These are phyloP conservation scores for Glycine soja DNA, from an alignment of 306 rosid genomes.

Conservation along the genomic window DNA sequence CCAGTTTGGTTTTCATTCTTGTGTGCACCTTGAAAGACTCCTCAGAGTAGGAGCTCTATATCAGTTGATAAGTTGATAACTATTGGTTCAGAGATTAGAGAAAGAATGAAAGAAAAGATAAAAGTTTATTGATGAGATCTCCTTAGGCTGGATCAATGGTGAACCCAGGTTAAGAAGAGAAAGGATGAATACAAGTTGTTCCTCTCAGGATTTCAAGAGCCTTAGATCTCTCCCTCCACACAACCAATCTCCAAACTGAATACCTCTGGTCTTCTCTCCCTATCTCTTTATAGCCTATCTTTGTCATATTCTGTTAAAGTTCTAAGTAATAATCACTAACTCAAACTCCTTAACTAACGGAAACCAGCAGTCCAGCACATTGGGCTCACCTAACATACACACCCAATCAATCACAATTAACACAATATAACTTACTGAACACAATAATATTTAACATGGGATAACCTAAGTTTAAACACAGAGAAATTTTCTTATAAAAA, in stretches of 20 bases:
- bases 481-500: neutral
- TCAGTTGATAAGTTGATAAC: neutral
- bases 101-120: neutral
- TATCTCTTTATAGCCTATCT: neutral
- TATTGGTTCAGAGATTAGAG: neutral
- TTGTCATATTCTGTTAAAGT: neutral
- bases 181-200: neutral
- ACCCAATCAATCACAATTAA: neutral
- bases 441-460: neutral
- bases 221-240: neutral
- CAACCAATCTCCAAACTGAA: constrained; percentile 1
- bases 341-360: constrained; percentile 17
- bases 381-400: constrained; percentile 21
- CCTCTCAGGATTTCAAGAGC: constrained; percentile 5
- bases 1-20: neutral
- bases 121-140: neutral
- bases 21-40: neutral
- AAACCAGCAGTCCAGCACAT: constrained; percentile 3
- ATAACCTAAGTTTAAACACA: constrained; percentile 4
- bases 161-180: neutral
- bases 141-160: neutral
- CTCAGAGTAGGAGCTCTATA: neutral
- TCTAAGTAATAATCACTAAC: neutral
- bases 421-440: neutral
- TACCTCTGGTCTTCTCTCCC: neutral